Evolutionary conservation across 2,329 filamentous ascomycete genomes (phyloP).

Genomic region (Sarocladium brachiariae): DNA sequence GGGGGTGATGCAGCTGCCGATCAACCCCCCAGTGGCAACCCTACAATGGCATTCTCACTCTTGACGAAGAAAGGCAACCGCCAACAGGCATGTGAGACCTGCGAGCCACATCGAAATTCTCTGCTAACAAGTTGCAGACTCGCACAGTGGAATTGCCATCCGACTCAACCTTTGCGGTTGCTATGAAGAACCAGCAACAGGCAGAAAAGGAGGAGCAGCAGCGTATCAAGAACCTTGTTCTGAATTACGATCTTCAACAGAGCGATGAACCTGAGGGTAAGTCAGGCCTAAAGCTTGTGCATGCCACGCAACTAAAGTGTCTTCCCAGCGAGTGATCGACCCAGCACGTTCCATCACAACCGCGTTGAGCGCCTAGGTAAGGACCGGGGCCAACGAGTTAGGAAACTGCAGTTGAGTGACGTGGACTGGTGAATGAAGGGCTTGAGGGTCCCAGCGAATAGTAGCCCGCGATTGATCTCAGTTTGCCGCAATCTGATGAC

Average conservation of each 20-base stretch:
- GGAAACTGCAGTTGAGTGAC: slow-evolving; percentile 91
- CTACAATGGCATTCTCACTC: slow-evolving; percentile 92
- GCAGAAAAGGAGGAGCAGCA: slow-evolving; percentile 95
- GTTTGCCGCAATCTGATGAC: no score
- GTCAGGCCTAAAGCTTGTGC: slow-evolving; percentile 17
- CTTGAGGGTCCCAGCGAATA: neutral
- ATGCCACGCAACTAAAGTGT: neutral
- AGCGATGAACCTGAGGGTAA: slow-evolving; percentile 75
- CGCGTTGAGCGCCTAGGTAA: slow-evolving; percentile 49
- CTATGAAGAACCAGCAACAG: slow-evolving; percentile 92
- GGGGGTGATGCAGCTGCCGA: slow-evolving; percentile 17
- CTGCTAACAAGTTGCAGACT: slow-evolving; percentile 47
- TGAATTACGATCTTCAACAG: slow-evolving; percentile 92
- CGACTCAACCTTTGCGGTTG: slow-evolving; percentile 89
- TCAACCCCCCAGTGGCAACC: slow-evolving; percentile 16
- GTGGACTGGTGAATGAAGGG: slow-evolving; percentile 75
- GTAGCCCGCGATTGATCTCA: neutral
- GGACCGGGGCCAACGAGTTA: slow-evolving; percentile 71
- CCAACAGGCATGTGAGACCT: slow-evolving; percentile 60
- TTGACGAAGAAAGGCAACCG: slow-evolving; percentile 94
- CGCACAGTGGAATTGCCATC: slow-evolving; percentile 83
- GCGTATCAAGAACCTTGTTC: slow-evolving; percentile 93
- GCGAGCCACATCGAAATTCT: neutral
- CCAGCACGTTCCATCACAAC: slow-evolving; percentile 42
- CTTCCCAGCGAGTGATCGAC: slow-evolving; percentile 40